Base-by-base conservation (phyloP, 768 basidiomycete genomes). In the Megacollybia marginata region DNA sequence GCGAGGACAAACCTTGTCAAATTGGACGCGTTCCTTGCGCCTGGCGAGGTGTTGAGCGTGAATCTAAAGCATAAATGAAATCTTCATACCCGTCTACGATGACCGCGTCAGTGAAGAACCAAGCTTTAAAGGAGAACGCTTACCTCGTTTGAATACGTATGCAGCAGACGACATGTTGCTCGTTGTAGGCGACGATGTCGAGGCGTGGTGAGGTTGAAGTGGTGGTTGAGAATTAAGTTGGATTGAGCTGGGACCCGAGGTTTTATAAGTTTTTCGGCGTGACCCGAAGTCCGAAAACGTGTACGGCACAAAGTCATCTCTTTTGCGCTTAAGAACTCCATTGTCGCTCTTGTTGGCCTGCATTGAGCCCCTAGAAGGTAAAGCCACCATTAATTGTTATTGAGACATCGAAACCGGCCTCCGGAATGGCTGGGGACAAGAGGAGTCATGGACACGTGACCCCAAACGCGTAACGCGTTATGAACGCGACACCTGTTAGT, bases 1-100 rank as follows among this genome's bases (percentile, higher is more conserved):
- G 52, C 43, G 44, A 48, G 31, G 35, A 48, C 74, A 54, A 57
- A 85, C 92, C 77, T 95, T 95, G 62, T 95, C 92, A 59, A 95
- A 95, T 58, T 90, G 85, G 47, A 95, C 88, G 62, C 82, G 85
- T 68, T 95, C 92, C 68, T 92, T 92, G 55, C 92, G 89, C 51
- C 85, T 84, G 55, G 9, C 57, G 38, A 42, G 15, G 18, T 33
- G n/a, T 44, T 12, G 54, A 55, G 33, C 49, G 57, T 59, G 53
- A 60, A 46, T 48, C 55, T 55, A 28, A 35, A 44, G 40, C 33
- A 50, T 51, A 55, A 28, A 52, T 53, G 19, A 48, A 13, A 23
- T 23, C 40, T 5, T 6, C 48, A 40, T 35, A 53, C 52, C 52
- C 52, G 47, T 62, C 43, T 52, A 44, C 28, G 42, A 36, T 5